Evolutionary conservation across 2,329 filamentous ascomycete species (phyloP), one percentile per base, ranked within the genome.

Genomic region (Talaromyces sp.): DNA sequence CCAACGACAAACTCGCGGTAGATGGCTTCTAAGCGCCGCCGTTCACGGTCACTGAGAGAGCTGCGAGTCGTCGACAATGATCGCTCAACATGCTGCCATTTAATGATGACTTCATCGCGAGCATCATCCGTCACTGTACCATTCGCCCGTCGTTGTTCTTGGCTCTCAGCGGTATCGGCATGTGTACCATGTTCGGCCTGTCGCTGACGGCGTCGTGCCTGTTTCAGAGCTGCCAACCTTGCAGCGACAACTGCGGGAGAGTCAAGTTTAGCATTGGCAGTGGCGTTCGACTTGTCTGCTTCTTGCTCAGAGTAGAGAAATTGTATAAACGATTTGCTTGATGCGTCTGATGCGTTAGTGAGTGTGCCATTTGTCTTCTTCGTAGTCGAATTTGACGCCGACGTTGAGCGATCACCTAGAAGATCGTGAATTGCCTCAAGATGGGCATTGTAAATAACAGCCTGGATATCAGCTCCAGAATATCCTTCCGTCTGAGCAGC

Each of bases 361-460:
- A 50, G 46, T 4, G 50, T 21, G 10, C 54, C 54, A 9, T 53
- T 60, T 25, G 54, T 31, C 40, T 45, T 45, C 13, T 57, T 57
- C 25, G 67, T 65, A 28, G 70, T 66, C 35, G 66, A 73, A 62
- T 40, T 65, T 61, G 46, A 65, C 50, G 84, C 78, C 17, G 60
- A 57, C 8, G 45, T 53, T 7, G 68, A 65, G 33, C 64, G 67
- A 66, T 87, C 84, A 56, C 85, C 87, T 0, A 99, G 82, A 2
- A 95, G 86, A 64, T 97, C 92, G 70, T 99, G 94, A 63, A 99
- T 97, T 28, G 94, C 94, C 76, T 97, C 93, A 5, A 99, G 82
- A 71, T 99, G 94, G 0, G 94, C 92, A 65, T 99, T 99, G 67
- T 96, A 97, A 43, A 97, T 86, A 6, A 99, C 82, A 0, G 93